These are phyloP conservation scores for Plasmodium knowlesi DNA, from an alignment of 169 alveolate genomes.

Conservation along the genomic window DNA sequence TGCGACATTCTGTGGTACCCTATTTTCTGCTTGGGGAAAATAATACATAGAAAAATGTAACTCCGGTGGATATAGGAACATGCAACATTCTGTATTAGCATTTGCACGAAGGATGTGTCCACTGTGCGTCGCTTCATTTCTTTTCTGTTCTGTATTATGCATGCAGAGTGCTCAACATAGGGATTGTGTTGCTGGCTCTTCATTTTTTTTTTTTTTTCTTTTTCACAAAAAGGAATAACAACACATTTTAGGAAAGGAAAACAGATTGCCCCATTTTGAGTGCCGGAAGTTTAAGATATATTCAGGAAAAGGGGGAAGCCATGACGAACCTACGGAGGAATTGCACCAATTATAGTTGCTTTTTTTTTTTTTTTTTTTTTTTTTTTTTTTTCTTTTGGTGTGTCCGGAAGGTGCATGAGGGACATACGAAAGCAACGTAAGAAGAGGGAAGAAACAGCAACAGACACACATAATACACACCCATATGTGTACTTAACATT, in stretches of 20 bases:
- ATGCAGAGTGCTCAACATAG: slow-evolving; percentile 7
- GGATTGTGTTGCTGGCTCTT: no score
- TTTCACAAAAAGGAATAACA: not conserved
- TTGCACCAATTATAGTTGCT: not conserved
- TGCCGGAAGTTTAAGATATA: not conserved
- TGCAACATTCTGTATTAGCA: not conserved
- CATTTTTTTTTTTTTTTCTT: not conserved
- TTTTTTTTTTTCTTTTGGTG: no score
- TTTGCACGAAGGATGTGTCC: not conserved
- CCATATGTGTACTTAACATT: not conserved
- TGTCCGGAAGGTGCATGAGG: not conserved
- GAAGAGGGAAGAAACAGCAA: not conserved
- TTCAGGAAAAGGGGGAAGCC: not conserved
- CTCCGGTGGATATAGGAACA: not conserved
- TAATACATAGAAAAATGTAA: not conserved
- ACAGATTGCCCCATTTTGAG: not conserved
- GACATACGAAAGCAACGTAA: not conserved
- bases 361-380: no score
- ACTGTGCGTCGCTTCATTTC: not conserved
- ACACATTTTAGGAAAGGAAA: not conserved
- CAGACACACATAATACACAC: not conserved
- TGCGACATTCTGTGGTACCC: slow-evolving; percentile 7
- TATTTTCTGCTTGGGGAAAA: not conserved
- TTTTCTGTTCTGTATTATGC: not conserved
- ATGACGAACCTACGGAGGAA: not conserved